These are phyloP conservation scores for Isabelozyma heimii DNA, from an alignment of 805 yeast genomes.

Conservation along the genomic window DNA sequence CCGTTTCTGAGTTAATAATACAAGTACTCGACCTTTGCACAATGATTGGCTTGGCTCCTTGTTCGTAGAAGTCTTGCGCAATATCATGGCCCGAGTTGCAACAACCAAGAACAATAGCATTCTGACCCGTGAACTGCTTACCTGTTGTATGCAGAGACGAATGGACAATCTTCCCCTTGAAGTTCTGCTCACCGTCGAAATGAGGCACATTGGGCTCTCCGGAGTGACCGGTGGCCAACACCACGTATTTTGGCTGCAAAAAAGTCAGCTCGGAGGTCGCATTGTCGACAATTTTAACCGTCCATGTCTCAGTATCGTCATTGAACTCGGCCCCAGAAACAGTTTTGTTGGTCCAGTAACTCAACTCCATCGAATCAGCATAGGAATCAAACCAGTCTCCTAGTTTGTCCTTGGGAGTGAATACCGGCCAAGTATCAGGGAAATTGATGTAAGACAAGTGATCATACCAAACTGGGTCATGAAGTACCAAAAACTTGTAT, in stretches of 20 bases:
- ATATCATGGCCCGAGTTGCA: constrained; percentile 48
- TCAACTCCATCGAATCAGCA: constrained; percentile 39
- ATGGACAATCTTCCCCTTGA: constrained; percentile 39
- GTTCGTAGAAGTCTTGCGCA: constrained; percentile 43
- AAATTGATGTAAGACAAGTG: constrained; percentile 39
- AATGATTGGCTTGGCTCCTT: constrained; percentile 43
- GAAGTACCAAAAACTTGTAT: constrained; percentile 43
- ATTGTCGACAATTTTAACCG: constrained; percentile 25
- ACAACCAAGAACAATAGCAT: constrained; percentile 44
- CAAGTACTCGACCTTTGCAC: constrained; percentile 46
- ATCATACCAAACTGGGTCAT: constrained; percentile 45
- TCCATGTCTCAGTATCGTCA: constrained; percentile 25
- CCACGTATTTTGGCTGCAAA: constrained; percentile 34
- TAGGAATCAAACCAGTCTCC: constrained; percentile 44
- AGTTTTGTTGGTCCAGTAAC: constrained; percentile 20
- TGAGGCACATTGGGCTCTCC: constrained; percentile 45
- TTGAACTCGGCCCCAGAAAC: constrained; percentile 30
- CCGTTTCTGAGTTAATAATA: constrained; percentile 35
- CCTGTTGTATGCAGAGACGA: constrained; percentile 44
- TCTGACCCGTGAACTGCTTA: constrained; percentile 37
- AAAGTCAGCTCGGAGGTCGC: constrained; percentile 17
- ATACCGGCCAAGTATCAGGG: constrained; percentile 43
- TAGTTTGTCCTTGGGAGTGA: constrained; percentile 43
- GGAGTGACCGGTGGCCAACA: constrained; percentile 46
- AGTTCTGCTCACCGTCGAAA: constrained; percentile 34